Evolutionary conservation across 371 early-diverging fungal genomes (phyloP).

Genomic region (Chytridium lagenaria): DNA sequence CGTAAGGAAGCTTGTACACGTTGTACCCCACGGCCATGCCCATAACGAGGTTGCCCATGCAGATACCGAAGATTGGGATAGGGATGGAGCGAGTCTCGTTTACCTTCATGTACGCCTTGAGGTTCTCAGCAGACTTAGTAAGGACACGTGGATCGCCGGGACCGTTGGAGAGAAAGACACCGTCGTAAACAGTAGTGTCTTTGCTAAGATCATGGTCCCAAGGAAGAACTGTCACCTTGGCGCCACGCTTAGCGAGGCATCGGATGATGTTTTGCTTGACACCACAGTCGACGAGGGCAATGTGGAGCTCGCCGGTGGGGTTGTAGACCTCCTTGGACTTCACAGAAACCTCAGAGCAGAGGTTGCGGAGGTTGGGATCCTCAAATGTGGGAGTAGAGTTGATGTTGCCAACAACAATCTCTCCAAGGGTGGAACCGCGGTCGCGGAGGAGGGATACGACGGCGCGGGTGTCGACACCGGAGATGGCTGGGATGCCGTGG

Average conservation of each 20-base stretch:
- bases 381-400: conserved; percentile 33
- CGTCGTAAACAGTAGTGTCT: conserved; percentile 73
- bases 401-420: conserved; percentile 67
- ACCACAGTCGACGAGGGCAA: conserved; percentile 79
- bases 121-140: conserved; percentile 69
- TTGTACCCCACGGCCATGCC: conserved; percentile 88
- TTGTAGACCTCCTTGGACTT: conserved; percentile 74
- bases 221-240: conserved; percentile 84
- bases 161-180: conserved; percentile 92
- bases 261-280: conserved; percentile 93
- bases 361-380: conserved; percentile 82
- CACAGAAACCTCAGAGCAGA: conserved; percentile 79
- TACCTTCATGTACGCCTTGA: conserved; percentile 64
- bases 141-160: conserved; percentile 86
- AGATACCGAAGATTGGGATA: conserved; percentile 95
- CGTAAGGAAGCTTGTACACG: conserved; percentile 89
- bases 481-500: conserved; percentile 84
- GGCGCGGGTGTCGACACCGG: conserved; percentile 95
- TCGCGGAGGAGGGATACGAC: conserved; percentile 84
- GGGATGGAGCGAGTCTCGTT: conserved; percentile 45
- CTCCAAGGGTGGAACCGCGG: conserved; percentile 84
- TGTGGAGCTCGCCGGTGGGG: conserved; percentile 52
- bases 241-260: conserved; percentile 78
- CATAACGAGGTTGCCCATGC: conserved; percentile 94
- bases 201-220: conserved; percentile 76